A percentile compares a stretch with the other conserved stretches of the same genome.
phyloP scores from a whole-genome alignment of 2,329 filamentous ascomycete species.

The Chaetomiaceae sp. region DNA sequence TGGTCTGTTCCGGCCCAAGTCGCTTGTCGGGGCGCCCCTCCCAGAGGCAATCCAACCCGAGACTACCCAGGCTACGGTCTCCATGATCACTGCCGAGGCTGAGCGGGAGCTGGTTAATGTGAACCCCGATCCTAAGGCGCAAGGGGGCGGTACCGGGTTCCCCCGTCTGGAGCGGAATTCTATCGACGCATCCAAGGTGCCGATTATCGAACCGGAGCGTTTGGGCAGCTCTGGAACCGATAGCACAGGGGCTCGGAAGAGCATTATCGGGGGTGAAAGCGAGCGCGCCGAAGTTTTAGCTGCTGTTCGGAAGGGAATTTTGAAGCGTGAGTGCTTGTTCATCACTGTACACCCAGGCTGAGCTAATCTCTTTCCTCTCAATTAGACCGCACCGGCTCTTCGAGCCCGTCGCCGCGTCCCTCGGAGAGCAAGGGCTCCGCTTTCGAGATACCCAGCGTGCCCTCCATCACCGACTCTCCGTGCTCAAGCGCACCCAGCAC shows the following conservation, averaged over 20 bases:
- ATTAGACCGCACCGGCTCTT: constrained; percentile 59
- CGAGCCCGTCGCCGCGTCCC: constrained; percentile 61
- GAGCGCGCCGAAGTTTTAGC: constrained; percentile 89
- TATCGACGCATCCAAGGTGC: constrained; percentile 57
- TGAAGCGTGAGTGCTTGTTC: constrained; percentile 65
- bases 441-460: constrained; percentile 57
- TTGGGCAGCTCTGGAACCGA: constrained; percentile 55
- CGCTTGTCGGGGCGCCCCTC: constrained; percentile 70
- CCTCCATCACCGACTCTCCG: constrained; percentile 68
- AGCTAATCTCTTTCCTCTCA: constrained; percentile 3
- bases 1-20: constrained; percentile 92
- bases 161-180: constrained; percentile 81
- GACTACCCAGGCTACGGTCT: constrained; percentile 76
- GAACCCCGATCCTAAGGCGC: constrained; percentile 62
- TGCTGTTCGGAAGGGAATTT: constrained; percentile 88
- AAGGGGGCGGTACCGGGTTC: constrained; percentile 73
- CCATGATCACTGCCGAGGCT: constrained; percentile 93
- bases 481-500: constrained; percentile 84
- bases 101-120: constrained; percentile 81
- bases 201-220: constrained; percentile 44
- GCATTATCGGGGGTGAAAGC: constrained; percentile 83
- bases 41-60: constrained; percentile 63
- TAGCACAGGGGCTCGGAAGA: constrained; percentile 66
- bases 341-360: background rate
- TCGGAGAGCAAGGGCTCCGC: constrained; percentile 48